A percentile compares a stretch with the other conserved stretches of the same genome.
Evolutionary conservation across 768 basidiomycete species (phyloP).

Genomic region (Harrya chromipes): DNA sequence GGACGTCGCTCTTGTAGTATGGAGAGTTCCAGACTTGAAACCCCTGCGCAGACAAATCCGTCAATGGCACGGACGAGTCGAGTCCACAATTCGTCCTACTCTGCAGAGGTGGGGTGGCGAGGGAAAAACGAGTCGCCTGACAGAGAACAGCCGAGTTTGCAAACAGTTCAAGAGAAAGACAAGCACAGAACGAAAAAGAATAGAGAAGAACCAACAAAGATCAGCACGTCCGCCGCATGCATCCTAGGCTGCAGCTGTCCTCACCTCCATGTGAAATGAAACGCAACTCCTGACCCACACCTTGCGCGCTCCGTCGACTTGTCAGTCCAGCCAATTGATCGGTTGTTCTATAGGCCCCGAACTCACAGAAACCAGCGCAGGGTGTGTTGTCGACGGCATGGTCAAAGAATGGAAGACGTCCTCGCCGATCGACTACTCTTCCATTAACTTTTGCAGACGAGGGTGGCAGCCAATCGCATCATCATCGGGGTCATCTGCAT

Average conservation of each 20-base stretch:
- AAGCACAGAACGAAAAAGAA: background rate
- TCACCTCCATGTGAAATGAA: background rate
- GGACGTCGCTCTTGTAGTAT: background rate
- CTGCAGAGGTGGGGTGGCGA: too few species aligned
- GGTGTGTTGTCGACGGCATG: background rate
- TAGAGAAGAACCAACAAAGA: background rate
- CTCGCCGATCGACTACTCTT: background rate
- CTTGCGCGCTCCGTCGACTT: conserved; percentile 2
- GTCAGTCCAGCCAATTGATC: background rate
- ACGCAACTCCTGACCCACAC: background rate
- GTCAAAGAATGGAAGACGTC: conserved; percentile 1
- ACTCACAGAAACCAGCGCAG: background rate
- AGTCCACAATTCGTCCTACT: too few species aligned
- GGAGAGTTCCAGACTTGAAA: too few species aligned
- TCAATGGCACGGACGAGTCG: too few species aligned
- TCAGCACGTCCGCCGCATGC: background rate
- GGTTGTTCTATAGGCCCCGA: background rate
- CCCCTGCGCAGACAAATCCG: too few species aligned
- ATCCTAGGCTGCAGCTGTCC: background rate
- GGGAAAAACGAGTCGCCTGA: too few species aligned
- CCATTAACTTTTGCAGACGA: background rate
- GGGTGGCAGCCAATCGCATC: background rate
- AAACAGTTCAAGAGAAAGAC: too few species aligned
- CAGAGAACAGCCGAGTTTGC: too few species aligned
- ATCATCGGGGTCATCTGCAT: background rate